phyloP scores from a whole-genome alignment of 2,329 filamentous ascomycete species.

The Fusarium sp. region DNA sequence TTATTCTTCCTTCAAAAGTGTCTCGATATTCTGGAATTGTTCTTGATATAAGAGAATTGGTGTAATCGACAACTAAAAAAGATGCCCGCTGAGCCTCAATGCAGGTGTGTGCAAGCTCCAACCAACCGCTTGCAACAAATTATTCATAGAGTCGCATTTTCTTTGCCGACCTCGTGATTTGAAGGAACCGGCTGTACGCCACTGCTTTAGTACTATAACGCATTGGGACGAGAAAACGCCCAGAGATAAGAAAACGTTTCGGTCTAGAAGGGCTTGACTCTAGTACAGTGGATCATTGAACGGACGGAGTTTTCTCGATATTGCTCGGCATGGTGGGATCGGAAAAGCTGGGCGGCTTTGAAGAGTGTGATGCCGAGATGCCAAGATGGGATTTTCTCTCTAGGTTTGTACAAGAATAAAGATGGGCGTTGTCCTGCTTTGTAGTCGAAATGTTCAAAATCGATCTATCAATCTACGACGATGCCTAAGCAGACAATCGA shows the following conservation, averaged over 20 bases:
- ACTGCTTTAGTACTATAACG: background rate
- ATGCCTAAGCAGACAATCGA: conserved; percentile 21
- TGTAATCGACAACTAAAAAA: background rate
- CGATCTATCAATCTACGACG: background rate
- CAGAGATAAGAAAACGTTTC: conserved; percentile 13
- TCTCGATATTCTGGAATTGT: no score
- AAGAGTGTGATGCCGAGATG: conserved; percentile 7
- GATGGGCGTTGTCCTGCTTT: background rate
- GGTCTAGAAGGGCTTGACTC: conserved; percentile 14
- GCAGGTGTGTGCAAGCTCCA: conserved; percentile 2
- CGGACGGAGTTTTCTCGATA: conserved; percentile 31
- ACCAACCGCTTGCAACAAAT: background rate
- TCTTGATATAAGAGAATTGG: background rate
- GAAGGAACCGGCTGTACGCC: background rate
- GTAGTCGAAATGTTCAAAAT: no score
- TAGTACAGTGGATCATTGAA: conserved; percentile 22
- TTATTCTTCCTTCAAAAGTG: background rate
- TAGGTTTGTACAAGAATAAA: background rate
- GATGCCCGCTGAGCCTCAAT: conserved; percentile 29
- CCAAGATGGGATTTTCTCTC: background rate
- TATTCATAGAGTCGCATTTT: conserved; percentile 3
- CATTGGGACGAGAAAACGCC: background rate
- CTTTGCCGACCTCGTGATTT: background rate
- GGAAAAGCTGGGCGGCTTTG: background rate
- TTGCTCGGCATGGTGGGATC: conserved; percentile 31